Base-by-base conservation (phyloP, 495 filamentous ascomycete genomes). In the Friedmanniomyces simplex region DNA sequence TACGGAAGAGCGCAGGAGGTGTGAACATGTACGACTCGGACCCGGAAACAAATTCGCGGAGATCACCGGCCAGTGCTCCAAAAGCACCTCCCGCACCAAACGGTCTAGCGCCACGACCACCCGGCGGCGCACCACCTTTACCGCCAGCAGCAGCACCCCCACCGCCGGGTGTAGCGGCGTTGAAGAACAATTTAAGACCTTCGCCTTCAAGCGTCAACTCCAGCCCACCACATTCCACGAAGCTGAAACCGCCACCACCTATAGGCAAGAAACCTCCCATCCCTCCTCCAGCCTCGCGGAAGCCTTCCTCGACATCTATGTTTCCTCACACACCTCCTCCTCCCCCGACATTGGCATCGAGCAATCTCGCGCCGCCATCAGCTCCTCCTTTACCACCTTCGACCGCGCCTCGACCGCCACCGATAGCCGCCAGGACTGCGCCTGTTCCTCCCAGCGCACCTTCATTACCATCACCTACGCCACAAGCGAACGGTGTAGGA, bases 11-110 rank as follows among this genome's bases (percentile, higher is more conserved):
- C 12, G 81, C 79, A 32, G 90, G 86, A 25, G 93, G 91, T 21
- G 76, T 98, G 54, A 83, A 95, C 70, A 96, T 93, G 13, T 93
- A 95, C 64, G 73, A 84, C 24, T 89, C 88, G 34, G 89, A 94
- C 61, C 81, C 86, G 13, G 88, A 94, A 61, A 76, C 76, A 26
- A 56, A n/a, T 36, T 52, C 56, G 39, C 43, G 41, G 26, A 42
- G 47, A 34, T 26, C 55, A 1, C 32, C 56, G 7, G n/a, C 30
- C n/a, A 20, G 13, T 36, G 61, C 62, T 25, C 68, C 72, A 8
- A 58, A 34, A 66, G 60, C 42, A n/a, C 60, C 61, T 7, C 46
- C 61, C 8, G 14, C 39, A 43, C 21, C 61, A 47, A 65, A 68
- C 46, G 74, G 76, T 54, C 73, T 79, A 46, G 82, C 82, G 46